These are phyloP conservation scores for Xylariaceae sp. DNA, from an alignment of 2,329 filamentous ascomycete species.

Conservation along the genomic window DNA sequence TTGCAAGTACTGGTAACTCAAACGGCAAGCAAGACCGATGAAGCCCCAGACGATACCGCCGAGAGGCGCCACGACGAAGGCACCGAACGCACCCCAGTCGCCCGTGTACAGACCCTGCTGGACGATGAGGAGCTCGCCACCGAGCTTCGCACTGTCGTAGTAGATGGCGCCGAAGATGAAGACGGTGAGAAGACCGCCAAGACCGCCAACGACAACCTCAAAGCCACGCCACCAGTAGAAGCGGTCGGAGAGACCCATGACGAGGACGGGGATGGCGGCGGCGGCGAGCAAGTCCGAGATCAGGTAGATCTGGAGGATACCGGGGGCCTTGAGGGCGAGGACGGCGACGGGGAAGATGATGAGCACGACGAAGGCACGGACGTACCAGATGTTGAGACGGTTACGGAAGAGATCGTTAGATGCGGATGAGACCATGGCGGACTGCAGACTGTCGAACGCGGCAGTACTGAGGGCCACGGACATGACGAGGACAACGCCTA, in stretches of 20 bases:
- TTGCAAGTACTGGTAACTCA: slow-evolving; percentile 52
- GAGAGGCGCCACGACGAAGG: slow-evolving; percentile 73
- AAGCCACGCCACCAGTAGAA: slow-evolving; percentile 73
- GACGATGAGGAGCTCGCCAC: slow-evolving; percentile 64
- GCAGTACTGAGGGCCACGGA: slow-evolving; percentile 69
- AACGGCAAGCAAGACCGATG: slow-evolving; percentile 54
- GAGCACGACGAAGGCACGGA: slow-evolving; percentile 63
- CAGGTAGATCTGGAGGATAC: slow-evolving; percentile 74
- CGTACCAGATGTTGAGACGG: slow-evolving; percentile 67
- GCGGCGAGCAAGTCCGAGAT: slow-evolving; percentile 77
- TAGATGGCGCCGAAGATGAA: slow-evolving; percentile 79
- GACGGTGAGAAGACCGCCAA: slow-evolving; percentile 72
- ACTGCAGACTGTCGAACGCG: slow-evolving; percentile 75
- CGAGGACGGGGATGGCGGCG: slow-evolving; percentile 66
- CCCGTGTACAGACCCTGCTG: slow-evolving; percentile 67
- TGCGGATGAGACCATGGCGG: slow-evolving; percentile 77
- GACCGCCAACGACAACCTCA: slow-evolving; percentile 71
- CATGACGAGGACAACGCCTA: slow-evolving; percentile 78
- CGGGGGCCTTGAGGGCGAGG: slow-evolving; percentile 67
- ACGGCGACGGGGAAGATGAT: slow-evolving; percentile 70
- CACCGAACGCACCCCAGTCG: slow-evolving; percentile 79
- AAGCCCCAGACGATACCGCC: slow-evolving; percentile 69
- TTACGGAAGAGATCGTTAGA: slow-evolving; percentile 85
- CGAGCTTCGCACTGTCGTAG: slow-evolving; percentile 60
- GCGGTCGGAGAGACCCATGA: slow-evolving; percentile 63